A percentile compares a stretch with the other conserved stretches of the same genome.
phyloP scores from a whole-genome alignment of 2,329 filamentous ascomycete genomes.

The Ascochyta clinopodiicola region DNA sequence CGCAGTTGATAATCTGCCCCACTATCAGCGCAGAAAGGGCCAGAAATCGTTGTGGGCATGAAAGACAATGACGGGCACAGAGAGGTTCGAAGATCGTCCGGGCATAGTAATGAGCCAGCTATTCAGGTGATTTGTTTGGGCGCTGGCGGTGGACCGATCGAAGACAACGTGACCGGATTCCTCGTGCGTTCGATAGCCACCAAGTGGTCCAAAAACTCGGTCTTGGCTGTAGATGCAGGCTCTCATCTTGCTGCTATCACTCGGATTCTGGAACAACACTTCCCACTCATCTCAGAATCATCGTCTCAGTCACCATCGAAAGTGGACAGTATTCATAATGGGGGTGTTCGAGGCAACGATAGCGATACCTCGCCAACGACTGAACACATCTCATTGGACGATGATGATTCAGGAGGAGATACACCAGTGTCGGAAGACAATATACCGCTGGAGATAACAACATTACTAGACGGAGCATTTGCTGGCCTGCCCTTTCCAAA shows the following conservation, averaged over 20 bases:
- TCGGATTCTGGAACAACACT: conserved; percentile 71
- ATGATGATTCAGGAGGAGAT: conserved; percentile 39
- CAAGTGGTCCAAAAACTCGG: conserved; percentile 80
- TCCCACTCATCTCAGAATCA: conserved; percentile 51
- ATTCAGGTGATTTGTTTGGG: conserved; percentile 68
- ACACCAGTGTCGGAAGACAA: conserved; percentile 37
- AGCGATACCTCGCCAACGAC: conserved; percentile 39
- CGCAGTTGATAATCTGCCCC: background rate
- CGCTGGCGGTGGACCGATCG: conserved; percentile 84
- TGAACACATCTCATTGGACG: conserved; percentile 26
- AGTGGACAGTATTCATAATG: conserved; percentile 25
- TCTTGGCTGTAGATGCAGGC: conserved; percentile 93
- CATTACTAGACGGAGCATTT: conserved; percentile 74
- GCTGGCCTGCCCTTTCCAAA: conserved; percentile 75
- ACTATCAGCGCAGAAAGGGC: background rate
- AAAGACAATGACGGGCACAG: conserved; percentile 48
- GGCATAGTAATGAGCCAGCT: conserved; percentile 46
- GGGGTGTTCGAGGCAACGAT: conserved; percentile 17
- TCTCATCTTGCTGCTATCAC: conserved; percentile 86
- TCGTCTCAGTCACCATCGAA: conserved; percentile 17
- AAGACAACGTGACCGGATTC: conserved; percentile 88
- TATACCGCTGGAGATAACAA: conserved; percentile 56
- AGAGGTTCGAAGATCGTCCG: conserved; percentile 46
- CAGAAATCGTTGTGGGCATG: conserved; percentile 42
- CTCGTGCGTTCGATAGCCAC: conserved; percentile 82